Conservation (phyloP, 2,329 filamentous ascomycete genomes). For the Epicoccum sorghinum region DNA sequence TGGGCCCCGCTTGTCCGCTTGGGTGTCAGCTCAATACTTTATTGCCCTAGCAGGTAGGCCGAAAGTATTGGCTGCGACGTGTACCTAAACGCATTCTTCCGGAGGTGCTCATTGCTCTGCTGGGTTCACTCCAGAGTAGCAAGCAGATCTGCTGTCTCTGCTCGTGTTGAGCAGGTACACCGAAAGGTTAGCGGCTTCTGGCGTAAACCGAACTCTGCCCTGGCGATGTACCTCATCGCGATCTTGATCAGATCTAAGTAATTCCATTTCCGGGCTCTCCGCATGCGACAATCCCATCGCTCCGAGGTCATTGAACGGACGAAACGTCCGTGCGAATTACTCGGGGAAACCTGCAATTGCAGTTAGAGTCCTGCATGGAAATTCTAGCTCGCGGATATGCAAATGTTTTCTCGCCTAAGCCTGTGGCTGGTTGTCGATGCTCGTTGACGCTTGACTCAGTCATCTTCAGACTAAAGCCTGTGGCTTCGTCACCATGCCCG, state of each 20-base stretch:
- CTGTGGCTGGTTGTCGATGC: conserved; percentile 10
- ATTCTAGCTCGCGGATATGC: conserved; percentile 8
- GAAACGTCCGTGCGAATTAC: conserved; percentile 2
- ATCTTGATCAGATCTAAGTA: conserved; percentile 5
- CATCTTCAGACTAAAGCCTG: conserved; percentile 4
- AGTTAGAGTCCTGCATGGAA: conserved; percentile 17
- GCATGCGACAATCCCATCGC: background rate
- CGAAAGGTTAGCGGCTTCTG: background rate
- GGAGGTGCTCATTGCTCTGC: background rate
- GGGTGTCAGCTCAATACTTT: conserved; percentile 12
- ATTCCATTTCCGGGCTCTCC: background rate
- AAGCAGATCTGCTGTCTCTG: background rate
- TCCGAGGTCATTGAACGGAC: conserved; percentile 7
- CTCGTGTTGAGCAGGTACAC: conserved; percentile 1
- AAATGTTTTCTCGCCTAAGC: conserved; percentile 3
- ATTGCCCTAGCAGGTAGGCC: conserved; percentile 17
- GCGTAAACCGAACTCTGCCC: background rate
- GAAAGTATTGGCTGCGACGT: conserved; percentile 23
- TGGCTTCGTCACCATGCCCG: conserved; percentile 7
- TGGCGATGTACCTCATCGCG: background rate
- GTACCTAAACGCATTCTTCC: conserved; percentile 12
- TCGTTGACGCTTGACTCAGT: conserved; percentile 7
- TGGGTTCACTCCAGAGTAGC: conserved; percentile 7
- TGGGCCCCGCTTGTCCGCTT: conserved; percentile 21
- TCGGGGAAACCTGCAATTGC: conserved; percentile 14